Percentiles rank a stretch among this genome's conserved stretches.
phyloP scores from a whole-genome alignment of 257 asterid genomes.

The Solanum appendiculatum region DNA sequence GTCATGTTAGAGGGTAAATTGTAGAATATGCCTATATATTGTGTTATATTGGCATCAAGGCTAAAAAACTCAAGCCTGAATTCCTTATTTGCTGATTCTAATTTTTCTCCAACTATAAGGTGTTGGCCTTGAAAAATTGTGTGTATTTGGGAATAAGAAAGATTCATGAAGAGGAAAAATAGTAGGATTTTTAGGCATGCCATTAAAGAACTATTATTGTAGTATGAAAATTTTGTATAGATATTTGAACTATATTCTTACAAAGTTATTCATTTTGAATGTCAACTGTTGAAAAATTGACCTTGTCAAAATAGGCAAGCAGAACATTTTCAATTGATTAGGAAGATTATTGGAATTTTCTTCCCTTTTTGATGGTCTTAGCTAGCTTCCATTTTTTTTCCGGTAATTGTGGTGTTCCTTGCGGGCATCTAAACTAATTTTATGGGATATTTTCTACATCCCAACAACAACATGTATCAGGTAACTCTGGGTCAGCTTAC shows the following conservation, averaged over 20 bases:
- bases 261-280: not conserved
- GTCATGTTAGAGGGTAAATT: not conserved
- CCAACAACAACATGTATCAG: accelerated
- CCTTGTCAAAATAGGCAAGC: not conserved
- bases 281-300: not conserved
- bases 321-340: not conserved
- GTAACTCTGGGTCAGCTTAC: not conserved
- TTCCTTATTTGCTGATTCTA: constrained; percentile 9
- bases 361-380: not conserved
- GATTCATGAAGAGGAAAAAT: not conserved
- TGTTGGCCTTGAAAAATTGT: not conserved
- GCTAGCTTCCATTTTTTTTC: not conserved
- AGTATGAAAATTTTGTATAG: not conserved
- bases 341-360: not conserved
- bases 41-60: not conserved
- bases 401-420: not conserved
- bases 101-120: constrained; percentile 1
- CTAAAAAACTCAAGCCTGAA: constrained; percentile 15
- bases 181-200: not conserved
- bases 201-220: not conserved
- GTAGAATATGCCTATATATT: constrained; percentile 21
- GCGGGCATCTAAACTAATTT: not conserved
- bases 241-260: not conserved
- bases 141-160: not conserved
- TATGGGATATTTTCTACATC: not conserved